Evolutionary conservation across 495 filamentous ascomycete species (phyloP), one percentile per base, ranked within the genome.

Genomic region (Podospora conica): DNA sequence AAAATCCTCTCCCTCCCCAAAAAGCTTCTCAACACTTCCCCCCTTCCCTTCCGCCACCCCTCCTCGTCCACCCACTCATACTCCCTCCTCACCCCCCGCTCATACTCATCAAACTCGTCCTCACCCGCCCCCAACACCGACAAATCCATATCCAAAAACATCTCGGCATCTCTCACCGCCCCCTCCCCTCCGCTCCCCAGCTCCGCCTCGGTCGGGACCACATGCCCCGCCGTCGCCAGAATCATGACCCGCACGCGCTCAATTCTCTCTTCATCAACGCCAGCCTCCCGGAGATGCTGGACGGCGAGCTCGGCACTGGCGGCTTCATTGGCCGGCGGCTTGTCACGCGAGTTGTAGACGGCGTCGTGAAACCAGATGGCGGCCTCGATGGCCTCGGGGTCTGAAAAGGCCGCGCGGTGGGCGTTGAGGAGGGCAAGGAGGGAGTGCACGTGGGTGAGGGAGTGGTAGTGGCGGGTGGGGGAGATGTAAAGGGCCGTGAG

Each of bases 361-460:
- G 63, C 66, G 56, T 70, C 66, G 66, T 70, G 69, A 60, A 68
- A 68, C 69, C 69, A 70, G 60, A 70, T 68, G 53, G 69, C 66
- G 6, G 69, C 69, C 29, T 70, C 69, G 66, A 68, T 53, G 56
- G 64, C 69, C 20, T 55, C 60, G 22, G 69, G 60, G 63, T 70
- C 69, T 29, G 59, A 21, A 18, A 68, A 65, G 29, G 15, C n/a
- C 3, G 15, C 0, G 22, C 29, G 58, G 53, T 70, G 66, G 22
- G 22, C 7, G 40, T 7, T 1, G 22, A 70, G 66, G 48, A 68
- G 63, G 3, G 22, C 20, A 23, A 68, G 60, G 55, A 70, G 66
- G 28, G 66, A 11, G 12, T 28, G 28, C 53, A 70, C 21, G 66
- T 70, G 69, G 40, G 33, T 6, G 12, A 70, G 60, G 60, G 40